Base-by-base conservation (phyloP, 2,329 filamentous ascomycete genomes). In the Drechslera avenae region DNA sequence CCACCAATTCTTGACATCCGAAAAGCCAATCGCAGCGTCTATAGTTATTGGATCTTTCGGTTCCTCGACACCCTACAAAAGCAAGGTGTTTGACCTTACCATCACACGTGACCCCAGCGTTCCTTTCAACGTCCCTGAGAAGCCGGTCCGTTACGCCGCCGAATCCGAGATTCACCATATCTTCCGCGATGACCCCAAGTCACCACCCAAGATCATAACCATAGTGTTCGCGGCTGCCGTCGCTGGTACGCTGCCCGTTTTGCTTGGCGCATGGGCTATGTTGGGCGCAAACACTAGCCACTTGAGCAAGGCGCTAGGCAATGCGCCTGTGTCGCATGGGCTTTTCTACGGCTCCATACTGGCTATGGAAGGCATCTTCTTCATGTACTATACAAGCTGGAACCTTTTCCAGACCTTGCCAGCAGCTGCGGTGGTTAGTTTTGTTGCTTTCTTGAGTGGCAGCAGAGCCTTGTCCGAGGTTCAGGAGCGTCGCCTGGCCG, bases 341-440 rank as follows among this genome's bases (percentile, higher is more conserved):
- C 74, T 91, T 28, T 99, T 97, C 79, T 89, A 95, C 62, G 89
- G 89, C 43, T 96, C 91, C 4, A 85, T 99, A 48, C 55, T 96
- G 32, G 86, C 86, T 17, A 89, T 99, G 80, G 94, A 99, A 75
- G 89, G 84, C 13, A 86, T 96, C 49, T 97, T 99, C 77, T 93
- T 94, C 79, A 77, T 96, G 60, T 99, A 99, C 82, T 97, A 97
- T 77, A 88, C 84, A 45, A 85, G 78, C 68, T 97, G 93, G 92
- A 96, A 87, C 68, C 80, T 99, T 37, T 96, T 97, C 81, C 88
- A 96, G 79, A 86, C 85, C 12, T 80, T 99, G 41, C 92, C 91
- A 4, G 86, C 86, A 19, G 86, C 88, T 46, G 80, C 80, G 28
- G 76, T 86, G 35, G 83, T 94, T 23, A 86, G 86, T 13, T 75